phyloP scores from a whole-genome alignment of 305 asterid genomes.

The Fraxinus velutina region DNA sequence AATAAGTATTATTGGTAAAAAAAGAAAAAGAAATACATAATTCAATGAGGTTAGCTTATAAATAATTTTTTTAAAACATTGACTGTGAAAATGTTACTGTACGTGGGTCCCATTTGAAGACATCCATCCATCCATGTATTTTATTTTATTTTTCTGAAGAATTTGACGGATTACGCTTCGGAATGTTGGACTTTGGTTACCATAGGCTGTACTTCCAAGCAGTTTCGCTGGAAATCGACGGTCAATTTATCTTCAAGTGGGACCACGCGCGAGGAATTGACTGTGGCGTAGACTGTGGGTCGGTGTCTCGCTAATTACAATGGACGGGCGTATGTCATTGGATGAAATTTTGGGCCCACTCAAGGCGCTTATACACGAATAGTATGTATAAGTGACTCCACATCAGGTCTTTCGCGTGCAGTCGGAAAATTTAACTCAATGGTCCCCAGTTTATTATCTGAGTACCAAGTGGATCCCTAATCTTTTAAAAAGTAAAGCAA shows the following conservation, averaged over 20 bases:
- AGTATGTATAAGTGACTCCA: neutral
- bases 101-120: neutral
- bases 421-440: neutral
- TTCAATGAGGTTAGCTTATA: neutral
- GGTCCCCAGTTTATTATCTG: neutral
- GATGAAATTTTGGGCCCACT: neutral
- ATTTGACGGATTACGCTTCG: neutral
- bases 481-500: neutral
- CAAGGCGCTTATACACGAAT: neutral
- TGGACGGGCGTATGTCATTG: neutral
- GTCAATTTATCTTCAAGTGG: neutral
- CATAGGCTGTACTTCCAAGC: neutral
- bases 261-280: neutral
- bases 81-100: neutral
- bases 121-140: neutral
- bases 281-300: neutral
- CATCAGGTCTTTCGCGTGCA: neutral
- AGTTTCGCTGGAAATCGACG: neutral
- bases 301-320: neutral
- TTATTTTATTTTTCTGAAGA: neutral
- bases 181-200: neutral
- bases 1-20: neutral
- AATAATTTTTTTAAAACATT: neutral
- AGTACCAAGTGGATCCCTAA: neutral
- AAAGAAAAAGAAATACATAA: neutral